Base-by-base conservation (phyloP, 306 rosid genomes). In the Vicia villosa region DNA sequence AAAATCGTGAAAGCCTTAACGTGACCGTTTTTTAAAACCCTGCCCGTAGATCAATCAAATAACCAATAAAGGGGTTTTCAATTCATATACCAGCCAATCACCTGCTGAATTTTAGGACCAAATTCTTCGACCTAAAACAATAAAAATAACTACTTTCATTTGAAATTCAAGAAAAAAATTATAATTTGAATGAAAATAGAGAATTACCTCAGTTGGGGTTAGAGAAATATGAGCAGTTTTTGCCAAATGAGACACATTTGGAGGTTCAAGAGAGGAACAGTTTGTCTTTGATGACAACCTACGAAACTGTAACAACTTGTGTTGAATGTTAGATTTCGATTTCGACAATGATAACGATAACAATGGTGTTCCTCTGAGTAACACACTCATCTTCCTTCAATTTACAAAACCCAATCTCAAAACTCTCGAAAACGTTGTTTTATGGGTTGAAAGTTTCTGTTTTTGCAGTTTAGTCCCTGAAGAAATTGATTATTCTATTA, bases 151-250 rank as follows among this genome's bases (percentile, higher is more conserved):
- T 11, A 52, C 21, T 24, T 63, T 1, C 9, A 37, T 46, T 51
- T 10, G 28, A 26, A 62, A 64, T 16, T 15, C 0, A 0, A 28
- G 1, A 43, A 63, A 52, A 42, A 58, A 7, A 11, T n/a, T 3
- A 14, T 17, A 43, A 3, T 45, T 21, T 8, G 10, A 65, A 17
- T 15, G 22, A 22, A 32, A 37, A 71, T 14, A 20, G 10, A 15
- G 24, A 73, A 58, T 16, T 11, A 87, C 96, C 96, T 91, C 89
- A 52, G 50, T 62, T 42, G 89, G 74, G 54, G 91, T 77, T 66
- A 88, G 88, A 50, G 91, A 80, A 42, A 88, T 85, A 77, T 87
- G 89, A 79, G 97, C 97, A 3, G 87, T 86, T 83, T 88, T 82
- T 15, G 93, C 93, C 82, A 91, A 84, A 79, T 78, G 84, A 20